Base-by-base conservation (phyloP, 257 asterid species). In the Ehretia macrophylla region DNA sequence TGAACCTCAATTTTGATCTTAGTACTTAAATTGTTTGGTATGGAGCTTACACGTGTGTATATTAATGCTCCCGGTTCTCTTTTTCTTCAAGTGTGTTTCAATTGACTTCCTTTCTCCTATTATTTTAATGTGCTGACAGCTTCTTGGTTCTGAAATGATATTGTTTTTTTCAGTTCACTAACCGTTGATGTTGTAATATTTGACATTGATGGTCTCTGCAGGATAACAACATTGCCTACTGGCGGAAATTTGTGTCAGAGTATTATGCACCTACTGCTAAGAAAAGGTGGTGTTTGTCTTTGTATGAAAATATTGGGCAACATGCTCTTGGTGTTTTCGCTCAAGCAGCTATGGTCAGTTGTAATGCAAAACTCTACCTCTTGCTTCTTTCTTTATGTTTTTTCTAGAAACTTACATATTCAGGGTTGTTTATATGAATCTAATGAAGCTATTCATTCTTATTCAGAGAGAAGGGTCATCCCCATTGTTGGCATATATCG, bases 281-380 rank as follows among this genome's bases (percentile, higher is more conserved):
- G 72, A 82, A 72, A 65, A 78, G 77, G 58, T 83, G 95, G 95
- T 85, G 95, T 70, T 78, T 80, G 49, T 82, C 84, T 59, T 68
- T 38, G 14, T 82, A 83, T 58, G 62, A 55, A 68, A 65, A 75
- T 68, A 63, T 75, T 47, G 76, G 74, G 63, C 63, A 58, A 54
- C 75, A 70, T 10, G 44, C 77, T 17, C 48, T 64, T 37, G 75
- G 80, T 64, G 74, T 65, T 51, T 77, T 78, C 73, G 55, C 66
- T 57, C 69, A 73, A 32, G 74, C 71, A 59, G 58, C 78, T 38
- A 45, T 62, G 83, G 95, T 85, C 39, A 63, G 89, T 67, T 59
- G 51, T 16, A 16, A 46, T 5, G 17, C 51, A 17, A 46, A 19
- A n/a, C n/a, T n/a, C 17, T 14, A 14, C 8, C 17, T 47, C 0